Percentiles rank a stretch among this genome's conserved stretches.
These are phyloP conservation scores for Cenchrus americanus DNA, from an alignment of 176 grass and related monocot genomes.

Conservation along the genomic window DNA sequence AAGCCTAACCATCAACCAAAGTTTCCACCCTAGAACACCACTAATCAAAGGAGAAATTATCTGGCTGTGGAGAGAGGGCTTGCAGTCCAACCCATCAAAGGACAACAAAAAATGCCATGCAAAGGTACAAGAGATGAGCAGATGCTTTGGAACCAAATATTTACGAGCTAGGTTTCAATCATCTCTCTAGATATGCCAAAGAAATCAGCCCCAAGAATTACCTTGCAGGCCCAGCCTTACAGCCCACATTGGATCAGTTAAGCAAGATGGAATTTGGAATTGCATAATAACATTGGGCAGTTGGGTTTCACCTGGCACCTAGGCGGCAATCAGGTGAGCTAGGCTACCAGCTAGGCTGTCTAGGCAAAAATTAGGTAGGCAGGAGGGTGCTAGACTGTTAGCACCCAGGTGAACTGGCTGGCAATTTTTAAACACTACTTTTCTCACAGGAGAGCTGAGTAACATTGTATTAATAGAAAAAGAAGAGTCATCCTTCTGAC, in stretches of 20 bases:
- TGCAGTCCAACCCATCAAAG: too few species aligned
- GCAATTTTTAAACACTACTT: neutral
- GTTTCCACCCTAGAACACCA: too few species aligned
- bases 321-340: neutral
- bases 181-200: conserved; percentile 21
- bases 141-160: conserved; percentile 18
- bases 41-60: too few species aligned
- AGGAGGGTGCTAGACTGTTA: neutral
- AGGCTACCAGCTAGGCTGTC: too few species aligned
- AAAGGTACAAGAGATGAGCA: too few species aligned
- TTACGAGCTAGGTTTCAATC: conserved; percentile 27
- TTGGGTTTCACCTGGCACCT: neutral
- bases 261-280: conserved; percentile 11
- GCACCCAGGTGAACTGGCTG: neutral
- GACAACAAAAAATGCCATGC: too few species aligned
- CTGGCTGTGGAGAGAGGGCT: too few species aligned
- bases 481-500: too few species aligned
- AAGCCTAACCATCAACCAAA: too few species aligned
- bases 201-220: neutral
- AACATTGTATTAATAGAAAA: too few species aligned
- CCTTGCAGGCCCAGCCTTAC: conserved; percentile 2
- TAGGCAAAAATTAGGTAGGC: neutral
- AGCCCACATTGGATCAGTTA: conserved; percentile 25
- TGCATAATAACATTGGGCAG: neutral
- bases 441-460: too few species aligned